Percentiles rank a stretch among this genome's conserved stretches.
Conservation (phyloP, 805 yeast genomes). For the Candida insectorum region DNA sequence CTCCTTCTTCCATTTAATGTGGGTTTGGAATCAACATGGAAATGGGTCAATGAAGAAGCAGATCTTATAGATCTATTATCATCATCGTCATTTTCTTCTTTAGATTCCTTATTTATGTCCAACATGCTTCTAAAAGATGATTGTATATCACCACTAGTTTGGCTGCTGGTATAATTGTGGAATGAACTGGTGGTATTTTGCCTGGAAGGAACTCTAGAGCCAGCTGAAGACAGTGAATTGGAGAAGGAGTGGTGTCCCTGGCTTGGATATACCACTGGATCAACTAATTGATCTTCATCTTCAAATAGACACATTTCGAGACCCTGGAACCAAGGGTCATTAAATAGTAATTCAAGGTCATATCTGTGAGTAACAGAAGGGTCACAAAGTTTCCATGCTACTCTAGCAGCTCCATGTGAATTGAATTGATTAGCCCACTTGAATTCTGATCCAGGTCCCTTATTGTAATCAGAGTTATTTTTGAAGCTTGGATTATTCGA, state of each 20-base stretch:
- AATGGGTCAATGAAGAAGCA: constrained; percentile 12
- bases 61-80: constrained; percentile 10
- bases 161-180: constrained; percentile 1
- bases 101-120: constrained; percentile 19
- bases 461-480: constrained; percentile 37
- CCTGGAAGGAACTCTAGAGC: constrained; percentile 30
- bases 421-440: constrained; percentile 63
- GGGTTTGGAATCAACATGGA: not conserved
- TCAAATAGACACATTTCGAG: constrained; percentile 62
- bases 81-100: constrained; percentile 4
- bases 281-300: constrained; percentile 35
- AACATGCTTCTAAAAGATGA: constrained; percentile 32
- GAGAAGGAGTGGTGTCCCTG: constrained; percentile 1
- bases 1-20: not conserved
- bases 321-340: constrained; percentile 61
- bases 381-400: constrained; percentile 72
- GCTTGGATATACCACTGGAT: constrained; percentile 21
- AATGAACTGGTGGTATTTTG: constrained; percentile 20
- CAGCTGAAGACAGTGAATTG: constrained; percentile 14
- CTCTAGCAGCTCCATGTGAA: constrained; percentile 60
- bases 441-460: constrained; percentile 72
- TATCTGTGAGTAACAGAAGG: constrained; percentile 55
- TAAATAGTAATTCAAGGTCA: constrained; percentile 49
- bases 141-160: constrained; percentile 3
- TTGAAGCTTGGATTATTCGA: constrained; percentile 48